Evolutionary conservation across 495 filamentous ascomycete species (phyloP), one percentile per base, ranked within the genome.

Genomic region (Astrocystis sublimbata): DNA sequence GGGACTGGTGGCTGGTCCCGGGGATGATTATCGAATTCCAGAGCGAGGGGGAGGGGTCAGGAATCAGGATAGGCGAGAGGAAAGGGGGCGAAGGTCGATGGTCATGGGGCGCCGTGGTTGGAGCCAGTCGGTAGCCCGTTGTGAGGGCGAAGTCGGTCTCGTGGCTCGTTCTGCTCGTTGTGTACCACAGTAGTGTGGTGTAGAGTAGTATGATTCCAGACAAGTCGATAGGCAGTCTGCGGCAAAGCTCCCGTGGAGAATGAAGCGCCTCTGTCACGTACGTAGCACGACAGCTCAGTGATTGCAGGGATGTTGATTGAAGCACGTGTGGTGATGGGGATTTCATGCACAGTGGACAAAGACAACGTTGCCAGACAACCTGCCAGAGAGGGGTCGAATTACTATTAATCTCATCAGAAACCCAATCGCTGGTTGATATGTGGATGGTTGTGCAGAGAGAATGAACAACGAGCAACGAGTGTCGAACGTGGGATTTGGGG

Each of bases 401-500:
- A 53, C 31, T 36, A 28, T 17, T 8, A 55, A 15, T 1, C 23
- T 26, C n/a, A n/a, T n/a, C 4, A 6, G 36, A 42, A 28, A 28
- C 26, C 38, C n/a, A 19, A 13, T 43, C 15, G 33, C 33, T 7
- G 53, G 24, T 24, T 15, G 23, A 6, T 4, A 17, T 35, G 26
- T 28, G 17, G 40, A 21, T 13, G 5, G 13, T 33, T n/a, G 36
- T 45, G 43, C 54, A 33, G n/a, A 57, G 40, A 40, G 15, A 57
- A 40, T 42, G 53, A 33, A 38, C 38, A 43, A 23, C n/a, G n/a
- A n/a, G n/a, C n/a, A n/a, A n/a, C n/a, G n/a, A n/a, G n/a, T 42
- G 38, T 36, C 26, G 15, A 38, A 35, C 52, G 35, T 45, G 54
- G 51, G 54, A 45, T 38, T 45, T 57, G 36, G 38, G n/a, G 43